Conservation (phyloP, 78 protist genomes). For the Dictyostelium capitatum region DNA sequence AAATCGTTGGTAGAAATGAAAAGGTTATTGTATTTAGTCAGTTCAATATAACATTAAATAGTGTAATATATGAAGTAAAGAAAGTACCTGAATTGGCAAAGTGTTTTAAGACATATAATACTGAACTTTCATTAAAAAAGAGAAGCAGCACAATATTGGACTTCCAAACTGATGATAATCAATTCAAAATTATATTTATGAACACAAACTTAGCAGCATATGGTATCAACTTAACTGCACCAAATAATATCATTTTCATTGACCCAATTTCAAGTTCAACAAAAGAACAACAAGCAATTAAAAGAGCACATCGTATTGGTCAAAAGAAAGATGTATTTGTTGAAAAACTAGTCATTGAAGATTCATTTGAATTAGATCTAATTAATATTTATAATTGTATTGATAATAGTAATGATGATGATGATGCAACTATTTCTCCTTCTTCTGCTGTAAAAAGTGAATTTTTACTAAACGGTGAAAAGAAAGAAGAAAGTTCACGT, state of each 20-base stretch:
- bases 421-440: too few species aligned
- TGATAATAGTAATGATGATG: neutral
- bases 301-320: conserved; percentile 86
- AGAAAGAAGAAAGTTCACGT: conserved; percentile 31
- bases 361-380: conserved; percentile 34
- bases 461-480: conserved; percentile 39
- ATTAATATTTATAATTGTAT: neutral
- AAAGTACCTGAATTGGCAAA: neutral
- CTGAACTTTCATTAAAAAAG: conserved; percentile 1
- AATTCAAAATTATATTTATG: conserved; percentile 69
- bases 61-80: conserved; percentile 6
- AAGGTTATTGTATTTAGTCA: conserved; percentile 70
- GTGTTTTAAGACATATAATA: conserved; percentile 5
- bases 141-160: conserved; percentile 22
- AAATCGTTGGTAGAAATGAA: neutral
- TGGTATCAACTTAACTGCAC: conserved; percentile 79
- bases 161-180: conserved; percentile 38
- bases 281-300: conserved; percentile 86
- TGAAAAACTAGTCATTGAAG: conserved; percentile 46
- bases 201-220: conserved; percentile 67
- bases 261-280: conserved; percentile 59
- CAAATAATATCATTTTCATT: conserved; percentile 70
- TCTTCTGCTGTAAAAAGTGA: conserved; percentile 18
- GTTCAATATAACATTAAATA: conserved; percentile 38
- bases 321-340: conserved; percentile 52